Conservation (phyloP, 306 rosid species). For the Malus domestica region DNA sequence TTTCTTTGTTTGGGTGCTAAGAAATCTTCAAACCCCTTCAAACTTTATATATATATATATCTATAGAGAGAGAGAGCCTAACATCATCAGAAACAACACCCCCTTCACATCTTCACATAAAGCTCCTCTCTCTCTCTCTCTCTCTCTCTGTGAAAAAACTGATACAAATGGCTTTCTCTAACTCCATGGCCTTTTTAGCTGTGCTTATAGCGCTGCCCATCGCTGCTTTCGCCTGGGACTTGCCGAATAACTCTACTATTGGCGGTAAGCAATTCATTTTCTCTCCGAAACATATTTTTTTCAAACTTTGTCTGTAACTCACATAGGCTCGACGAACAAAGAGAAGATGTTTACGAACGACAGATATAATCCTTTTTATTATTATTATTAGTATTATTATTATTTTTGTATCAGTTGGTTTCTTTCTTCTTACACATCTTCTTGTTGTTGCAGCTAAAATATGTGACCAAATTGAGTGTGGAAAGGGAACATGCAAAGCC, state of each 20-base stretch:
- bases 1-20: slow-evolving; percentile 8
- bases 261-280: slow-evolving; percentile 18
- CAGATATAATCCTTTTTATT: too few relatives aligned
- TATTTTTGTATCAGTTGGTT: not conserved
- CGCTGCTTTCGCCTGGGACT: slow-evolving; percentile 10
- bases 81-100: not conserved
- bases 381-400: too few relatives aligned
- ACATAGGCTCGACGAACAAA: not conserved
- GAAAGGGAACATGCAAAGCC: slow-evolving; percentile 51
- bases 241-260: slow-evolving; percentile 17
- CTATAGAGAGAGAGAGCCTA: not conserved
- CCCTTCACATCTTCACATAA: not conserved
- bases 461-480: slow-evolving; percentile 65
- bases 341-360: not conserved
- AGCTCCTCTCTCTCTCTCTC: not conserved
- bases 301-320: not conserved
- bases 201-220: slow-evolving; percentile 19
- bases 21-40: slow-evolving; percentile 1
- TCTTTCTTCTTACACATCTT: not conserved
- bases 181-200: slow-evolving; percentile 21
- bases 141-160: not conserved
- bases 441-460: slow-evolving; percentile 31
- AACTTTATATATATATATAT: not conserved
- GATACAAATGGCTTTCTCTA: slow-evolving; percentile 26
- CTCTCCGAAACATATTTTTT: not conserved